A percentile compares a stretch with the other conserved stretches of the same genome.
Evolutionary conservation across 257 asterid genomes (phyloP).

Genomic region (Datura wrightii): DNA sequence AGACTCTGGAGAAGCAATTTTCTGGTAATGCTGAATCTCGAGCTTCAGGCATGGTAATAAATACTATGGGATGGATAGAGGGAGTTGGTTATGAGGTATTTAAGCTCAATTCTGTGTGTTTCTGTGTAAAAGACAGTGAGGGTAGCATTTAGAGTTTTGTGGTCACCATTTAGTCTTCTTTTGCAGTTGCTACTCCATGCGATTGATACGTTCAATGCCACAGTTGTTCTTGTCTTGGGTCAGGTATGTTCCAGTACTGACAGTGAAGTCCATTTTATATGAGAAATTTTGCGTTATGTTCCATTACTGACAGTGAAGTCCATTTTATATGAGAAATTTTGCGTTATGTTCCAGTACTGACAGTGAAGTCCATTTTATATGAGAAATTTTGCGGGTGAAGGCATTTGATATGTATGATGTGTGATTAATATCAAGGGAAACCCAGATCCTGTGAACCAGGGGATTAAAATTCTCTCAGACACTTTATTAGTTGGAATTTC

Average conservation of each 20-base stretch:
- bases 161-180: slow-evolving; percentile 25
- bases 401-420: neutral
- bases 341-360: slow-evolving; percentile 38
- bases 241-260: slow-evolving; percentile 62
- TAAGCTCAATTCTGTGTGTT: neutral
- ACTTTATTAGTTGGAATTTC: neutral
- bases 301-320: too few species aligned
- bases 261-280: neutral
- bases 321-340: neutral
- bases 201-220: slow-evolving; percentile 77
- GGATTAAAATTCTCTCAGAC: neutral
- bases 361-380: neutral
- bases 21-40: slow-evolving; percentile 86
- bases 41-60: slow-evolving; percentile 95
- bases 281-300: neutral
- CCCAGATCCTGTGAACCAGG: neutral
- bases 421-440: neutral
- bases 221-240: slow-evolving; percentile 92
- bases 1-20: slow-evolving; percentile 80
- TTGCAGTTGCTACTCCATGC: slow-evolving; percentile 94
- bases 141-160: neutral
- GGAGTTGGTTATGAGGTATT: slow-evolving; percentile 95
- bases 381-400: neutral
- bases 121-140: neutral
- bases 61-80: slow-evolving; percentile 99